phyloP scores from a whole-genome alignment of 257 asterid genomes.

The Datura wrightii region DNA sequence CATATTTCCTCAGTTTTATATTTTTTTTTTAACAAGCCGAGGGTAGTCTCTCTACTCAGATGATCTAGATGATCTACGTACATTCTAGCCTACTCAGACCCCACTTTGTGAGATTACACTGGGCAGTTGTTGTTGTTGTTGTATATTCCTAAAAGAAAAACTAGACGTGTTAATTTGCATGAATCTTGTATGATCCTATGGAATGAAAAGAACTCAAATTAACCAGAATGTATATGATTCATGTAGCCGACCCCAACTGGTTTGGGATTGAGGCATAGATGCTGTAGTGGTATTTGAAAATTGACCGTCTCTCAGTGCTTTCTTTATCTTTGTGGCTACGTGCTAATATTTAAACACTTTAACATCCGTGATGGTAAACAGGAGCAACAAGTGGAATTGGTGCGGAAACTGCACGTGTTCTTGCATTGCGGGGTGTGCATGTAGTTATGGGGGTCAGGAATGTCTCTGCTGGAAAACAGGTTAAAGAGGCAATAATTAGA shows the following conservation, averaged over 20 bases:
- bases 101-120: too few relatives aligned
- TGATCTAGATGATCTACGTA: too few relatives aligned
- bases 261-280: not conserved
- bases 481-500: conserved; percentile 55
- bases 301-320: not conserved
- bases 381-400: conserved; percentile 99
- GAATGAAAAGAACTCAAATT: not conserved
- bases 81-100: too few relatives aligned
- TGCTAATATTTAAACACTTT: not conserved
- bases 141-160: not conserved
- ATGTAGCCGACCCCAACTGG: not conserved
- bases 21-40: too few relatives aligned
- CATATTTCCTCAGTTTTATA: too few relatives aligned
- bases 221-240: not conserved
- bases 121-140: too few relatives aligned
- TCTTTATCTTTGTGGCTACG: not conserved
- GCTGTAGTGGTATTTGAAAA: not conserved
- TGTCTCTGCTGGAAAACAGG: conserved; percentile 58
- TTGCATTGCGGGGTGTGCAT: conserved; percentile 76
- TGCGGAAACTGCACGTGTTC: conserved; percentile 84
- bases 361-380: conserved; percentile 21
- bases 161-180: not conserved
- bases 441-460: conserved; percentile 83
- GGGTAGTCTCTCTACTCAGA: too few relatives aligned
- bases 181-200: not conserved